Conservation (phyloP, 1,139 yeast species). For the Debaryomyces subglobosus region DNA sequence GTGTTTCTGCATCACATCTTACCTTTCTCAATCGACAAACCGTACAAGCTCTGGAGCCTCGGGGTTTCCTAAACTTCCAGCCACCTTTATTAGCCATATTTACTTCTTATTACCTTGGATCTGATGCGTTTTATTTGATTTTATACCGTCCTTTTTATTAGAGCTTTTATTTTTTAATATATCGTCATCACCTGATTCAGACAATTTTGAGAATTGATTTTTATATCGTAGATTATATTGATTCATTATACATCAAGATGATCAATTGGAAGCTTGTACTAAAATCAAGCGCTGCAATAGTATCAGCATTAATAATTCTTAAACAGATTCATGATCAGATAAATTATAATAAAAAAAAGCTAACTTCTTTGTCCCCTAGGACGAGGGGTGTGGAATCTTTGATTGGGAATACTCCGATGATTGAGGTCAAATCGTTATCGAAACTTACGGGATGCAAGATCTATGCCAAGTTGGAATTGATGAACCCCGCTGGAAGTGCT, state of each 20-base stretch:
- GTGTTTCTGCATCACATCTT: slow-evolving; percentile 50
- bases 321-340: slow-evolving; percentile 15
- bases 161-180: background rate
- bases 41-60: slow-evolving; percentile 45
- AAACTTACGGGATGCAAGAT: slow-evolving; percentile 76
- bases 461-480: slow-evolving; percentile 82
- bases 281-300: slow-evolving; percentile 21
- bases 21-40: slow-evolving; percentile 62
- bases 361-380: slow-evolving; percentile 31
- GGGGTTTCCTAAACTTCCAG: slow-evolving; percentile 19
- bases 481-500: slow-evolving; percentile 95
- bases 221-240: background rate
- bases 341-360: slow-evolving; percentile 5
- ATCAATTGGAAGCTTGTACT: slow-evolving; percentile 10
- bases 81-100: slow-evolving; percentile 5
- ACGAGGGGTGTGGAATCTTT: slow-evolving; percentile 52
- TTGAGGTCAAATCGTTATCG: slow-evolving; percentile 77
- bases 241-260: slow-evolving; percentile 3
- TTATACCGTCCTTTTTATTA: background rate
- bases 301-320: slow-evolving; percentile 17
- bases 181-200: background rate
- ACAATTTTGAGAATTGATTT: background rate
- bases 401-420: slow-evolving; percentile 89
- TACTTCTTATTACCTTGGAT: background rate
- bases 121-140: background rate